Evolutionary conservation across 2,329 filamentous ascomycete species (phyloP).

Genomic region (Diatrype stigma): DNA sequence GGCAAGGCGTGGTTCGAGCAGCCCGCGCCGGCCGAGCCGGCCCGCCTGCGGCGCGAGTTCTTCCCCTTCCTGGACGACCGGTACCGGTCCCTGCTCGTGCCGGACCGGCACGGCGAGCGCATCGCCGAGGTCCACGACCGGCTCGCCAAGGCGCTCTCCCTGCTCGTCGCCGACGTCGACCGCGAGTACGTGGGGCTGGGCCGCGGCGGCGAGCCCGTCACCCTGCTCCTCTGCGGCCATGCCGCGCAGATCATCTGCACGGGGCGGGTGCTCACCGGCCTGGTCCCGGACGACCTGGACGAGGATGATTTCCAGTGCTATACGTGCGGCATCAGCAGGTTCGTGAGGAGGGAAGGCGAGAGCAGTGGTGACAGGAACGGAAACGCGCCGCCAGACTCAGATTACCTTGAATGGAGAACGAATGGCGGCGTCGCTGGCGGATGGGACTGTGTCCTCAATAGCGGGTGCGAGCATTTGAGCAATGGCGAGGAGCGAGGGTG

Average conservation of each 20-base stretch:
- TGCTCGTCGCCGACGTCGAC: neutral
- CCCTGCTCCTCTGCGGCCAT: neutral
- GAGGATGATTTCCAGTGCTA: constrained; percentile 1
- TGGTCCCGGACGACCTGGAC: neutral
- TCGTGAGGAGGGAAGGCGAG: neutral
- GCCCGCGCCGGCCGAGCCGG: neutral
- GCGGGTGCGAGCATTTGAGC: neutral
- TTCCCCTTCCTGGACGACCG: neutral
- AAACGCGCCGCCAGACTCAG: neutral
- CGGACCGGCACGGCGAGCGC: neutral
- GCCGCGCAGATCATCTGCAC: constrained; percentile 1
- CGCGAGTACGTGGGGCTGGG: neutral
- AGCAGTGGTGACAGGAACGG: neutral
- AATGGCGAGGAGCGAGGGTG: neutral
- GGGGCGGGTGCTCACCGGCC: neutral
- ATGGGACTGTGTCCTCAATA: constrained; percentile 2
- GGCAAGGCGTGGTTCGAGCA: constrained; percentile 1
- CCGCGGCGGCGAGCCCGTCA: neutral
- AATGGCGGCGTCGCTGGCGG: constrained; percentile 1
- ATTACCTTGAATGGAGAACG: neutral
- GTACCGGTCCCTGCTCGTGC: neutral
- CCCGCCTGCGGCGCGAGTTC: neutral
- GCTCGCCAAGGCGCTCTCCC: neutral
- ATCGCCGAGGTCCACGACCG: neutral
- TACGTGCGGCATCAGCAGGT: constrained; percentile 1